Percentiles rank a stretch among this genome's conserved stretches.
Evolutionary conservation across 1,284 basidiomycete species (phyloP).

Genomic region (Laetiporus sulphureus): DNA sequence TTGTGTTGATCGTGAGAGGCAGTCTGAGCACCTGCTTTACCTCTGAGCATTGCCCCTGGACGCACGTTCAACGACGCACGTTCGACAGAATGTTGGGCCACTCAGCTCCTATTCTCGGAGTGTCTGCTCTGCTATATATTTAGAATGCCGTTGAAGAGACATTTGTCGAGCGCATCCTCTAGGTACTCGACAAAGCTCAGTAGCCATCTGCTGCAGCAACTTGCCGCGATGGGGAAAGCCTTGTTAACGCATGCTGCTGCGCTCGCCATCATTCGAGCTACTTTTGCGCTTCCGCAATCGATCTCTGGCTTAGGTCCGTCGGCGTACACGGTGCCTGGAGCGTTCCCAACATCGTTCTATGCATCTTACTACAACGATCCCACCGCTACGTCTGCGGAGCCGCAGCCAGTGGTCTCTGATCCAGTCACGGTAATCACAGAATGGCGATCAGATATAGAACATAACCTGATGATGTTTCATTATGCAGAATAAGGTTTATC

Average conservation of each 20-base stretch:
- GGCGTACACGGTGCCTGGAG: conserved; percentile 51
- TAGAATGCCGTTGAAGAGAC: too few relatives aligned
- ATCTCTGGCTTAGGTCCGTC: conserved; percentile 27
- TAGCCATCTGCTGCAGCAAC: too few relatives aligned
- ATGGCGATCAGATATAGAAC: background rate
- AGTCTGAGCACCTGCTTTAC: background rate
- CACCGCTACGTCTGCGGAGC: conserved; percentile 61
- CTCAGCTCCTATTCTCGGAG: too few relatives aligned
- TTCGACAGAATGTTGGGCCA: too few relatives aligned
- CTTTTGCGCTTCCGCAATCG: too few relatives aligned
- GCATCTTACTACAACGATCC: conserved; percentile 65
- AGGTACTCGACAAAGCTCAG: too few relatives aligned
- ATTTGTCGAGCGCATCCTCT: too few relatives aligned
- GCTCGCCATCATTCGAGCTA: too few relatives aligned
- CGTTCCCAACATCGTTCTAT: conserved; percentile 59
- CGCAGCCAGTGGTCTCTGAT: conserved; percentile 66
- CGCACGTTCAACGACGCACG: background rate
- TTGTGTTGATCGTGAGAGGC: too few relatives aligned
- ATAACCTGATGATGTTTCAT: background rate
- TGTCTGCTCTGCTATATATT: too few relatives aligned
- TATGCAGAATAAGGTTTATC: conserved; percentile 49
- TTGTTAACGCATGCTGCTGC: too few relatives aligned
- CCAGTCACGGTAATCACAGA: conserved; percentile 45
- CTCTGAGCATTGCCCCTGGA: background rate
- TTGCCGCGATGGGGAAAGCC: too few relatives aligned